A percentile compares a stretch with the other conserved stretches of the same genome.
phyloP scores from a whole-genome alignment of 2,329 filamentous ascomycete genomes.

The Neospermospora avenae region DNA sequence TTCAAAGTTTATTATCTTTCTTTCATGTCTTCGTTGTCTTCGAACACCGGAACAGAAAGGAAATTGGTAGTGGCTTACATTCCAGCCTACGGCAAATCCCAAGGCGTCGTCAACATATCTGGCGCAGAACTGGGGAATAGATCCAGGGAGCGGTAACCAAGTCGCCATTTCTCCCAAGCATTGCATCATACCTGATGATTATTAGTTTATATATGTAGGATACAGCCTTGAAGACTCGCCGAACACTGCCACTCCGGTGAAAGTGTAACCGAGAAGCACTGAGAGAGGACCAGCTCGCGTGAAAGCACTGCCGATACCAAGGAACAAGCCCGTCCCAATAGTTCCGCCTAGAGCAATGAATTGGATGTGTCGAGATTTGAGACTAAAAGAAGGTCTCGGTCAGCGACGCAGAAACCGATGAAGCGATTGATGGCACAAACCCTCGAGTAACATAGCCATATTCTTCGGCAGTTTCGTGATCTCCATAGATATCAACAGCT shows the following conservation, averaged over 20 bases:
- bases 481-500: slow-evolving; percentile 50
- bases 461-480: slow-evolving; percentile 47
- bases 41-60: slow-evolving; percentile 1
- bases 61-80: slow-evolving; percentile 70
- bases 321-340: slow-evolving; percentile 53
- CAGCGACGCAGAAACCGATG: not conserved
- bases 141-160: slow-evolving; percentile 50
- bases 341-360: slow-evolving; percentile 59
- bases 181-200: slow-evolving; percentile 40
- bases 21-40: not conserved
- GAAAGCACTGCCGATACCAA: slow-evolving; percentile 51
- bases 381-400: slow-evolving; percentile 16
- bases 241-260: slow-evolving; percentile 50
- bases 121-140: slow-evolving; percentile 46
- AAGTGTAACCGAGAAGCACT: slow-evolving; percentile 49
- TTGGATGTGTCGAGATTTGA: slow-evolving; percentile 50
- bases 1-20: not conserved
- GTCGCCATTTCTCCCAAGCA: slow-evolving; percentile 52
- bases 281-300: slow-evolving; percentile 52
- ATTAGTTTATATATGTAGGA: no score
- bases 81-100: slow-evolving; percentile 55
- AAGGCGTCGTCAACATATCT: slow-evolving; percentile 48
- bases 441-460: slow-evolving; percentile 50
- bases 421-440: slow-evolving; percentile 30
- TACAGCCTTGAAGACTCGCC: slow-evolving; percentile 7